These are phyloP conservation scores for Coprinopsis cinerea DNA, from an alignment of 768 basidiomycete genomes.

Conservation along the genomic window DNA sequence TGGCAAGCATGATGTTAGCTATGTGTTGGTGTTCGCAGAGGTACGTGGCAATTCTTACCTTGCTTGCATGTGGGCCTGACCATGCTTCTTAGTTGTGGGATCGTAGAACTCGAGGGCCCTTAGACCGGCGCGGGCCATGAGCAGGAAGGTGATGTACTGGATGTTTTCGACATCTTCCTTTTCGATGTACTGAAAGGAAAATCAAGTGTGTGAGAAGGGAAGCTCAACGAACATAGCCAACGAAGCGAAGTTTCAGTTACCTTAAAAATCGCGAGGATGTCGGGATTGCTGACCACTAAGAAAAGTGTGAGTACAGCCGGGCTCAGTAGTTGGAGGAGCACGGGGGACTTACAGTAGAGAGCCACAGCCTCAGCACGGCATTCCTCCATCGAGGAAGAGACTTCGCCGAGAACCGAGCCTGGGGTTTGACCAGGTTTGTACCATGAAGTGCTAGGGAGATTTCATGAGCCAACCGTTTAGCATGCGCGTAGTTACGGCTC, in stretches of 20 bases:
- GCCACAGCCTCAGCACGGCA: conserved; percentile 89
- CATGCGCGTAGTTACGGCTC: conserved; percentile 13
- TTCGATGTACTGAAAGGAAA: conserved; percentile 52
- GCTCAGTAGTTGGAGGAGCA: conserved; percentile 1
- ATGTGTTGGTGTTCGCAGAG: neutral
- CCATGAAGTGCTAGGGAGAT: conserved; percentile 61
- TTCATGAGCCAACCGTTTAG: conserved; percentile 3
- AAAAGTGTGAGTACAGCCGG: conserved; percentile 8
- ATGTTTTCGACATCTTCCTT: conserved; percentile 69
- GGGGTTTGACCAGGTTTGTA: conserved; percentile 85
- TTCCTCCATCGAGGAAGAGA: conserved; percentile 89
- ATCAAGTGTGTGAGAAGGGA: conserved; percentile 1
- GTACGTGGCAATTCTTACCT: conserved; percentile 40
- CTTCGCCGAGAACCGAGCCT: conserved; percentile 77
- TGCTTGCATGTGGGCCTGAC: conserved; percentile 89
- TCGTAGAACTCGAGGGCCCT: conserved; percentile 81
- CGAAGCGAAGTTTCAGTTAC: conserved; percentile 46
- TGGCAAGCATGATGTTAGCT: neutral
- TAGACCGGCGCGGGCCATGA: conserved; percentile 83
- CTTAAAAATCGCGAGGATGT: conserved; percentile 77
- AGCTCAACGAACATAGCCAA: neutral
- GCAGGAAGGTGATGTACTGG: conserved; percentile 73
- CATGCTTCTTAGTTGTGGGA: conserved; percentile 73
- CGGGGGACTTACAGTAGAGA: conserved; percentile 58
- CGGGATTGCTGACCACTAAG: conserved; percentile 64